phyloP scores from a whole-genome alignment of 805 yeast genomes.

The Martiniozyma abietophila region DNA sequence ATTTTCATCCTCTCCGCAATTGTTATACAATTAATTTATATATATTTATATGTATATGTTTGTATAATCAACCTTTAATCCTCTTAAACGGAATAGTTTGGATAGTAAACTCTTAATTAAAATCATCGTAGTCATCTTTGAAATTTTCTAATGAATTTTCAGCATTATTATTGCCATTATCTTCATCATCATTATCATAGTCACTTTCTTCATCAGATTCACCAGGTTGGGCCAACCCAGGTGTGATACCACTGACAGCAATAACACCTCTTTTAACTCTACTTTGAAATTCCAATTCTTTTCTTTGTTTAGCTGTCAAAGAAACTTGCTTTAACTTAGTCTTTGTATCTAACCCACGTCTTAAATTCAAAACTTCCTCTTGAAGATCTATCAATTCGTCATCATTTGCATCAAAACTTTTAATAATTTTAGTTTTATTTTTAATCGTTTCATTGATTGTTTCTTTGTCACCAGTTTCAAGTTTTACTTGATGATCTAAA shows the following conservation, averaged over 20 bases:
- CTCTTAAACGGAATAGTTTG: conserved; percentile 1
- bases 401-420: conserved; percentile 29
- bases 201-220: conserved; percentile 40
- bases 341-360: conserved; percentile 31
- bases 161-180: conserved; percentile 1
- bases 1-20: too few relatives aligned
- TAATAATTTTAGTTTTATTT: conserved; percentile 25
- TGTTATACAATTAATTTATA: too few relatives aligned
- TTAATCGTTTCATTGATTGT: conserved; percentile 30
- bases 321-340: conserved; percentile 15
- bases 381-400: conserved; percentile 36
- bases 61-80: background rate
- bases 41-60: too few relatives aligned
- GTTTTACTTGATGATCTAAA: conserved; percentile 17
- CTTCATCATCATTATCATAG: conserved; percentile 15
- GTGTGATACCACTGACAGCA: conserved; percentile 61
- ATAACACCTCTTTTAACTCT: conserved; percentile 36
- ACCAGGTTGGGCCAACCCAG: conserved; percentile 81
- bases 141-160: conserved; percentile 5
- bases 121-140: conserved; percentile 26
- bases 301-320: conserved; percentile 19
- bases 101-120: conserved; percentile 13
- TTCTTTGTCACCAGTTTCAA: conserved; percentile 21
- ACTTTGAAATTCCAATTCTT: conserved; percentile 27
- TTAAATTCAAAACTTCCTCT: conserved; percentile 33